phyloP scores from a whole-genome alignment of 129 eudicot genomes.

The Centella asiatica region DNA sequence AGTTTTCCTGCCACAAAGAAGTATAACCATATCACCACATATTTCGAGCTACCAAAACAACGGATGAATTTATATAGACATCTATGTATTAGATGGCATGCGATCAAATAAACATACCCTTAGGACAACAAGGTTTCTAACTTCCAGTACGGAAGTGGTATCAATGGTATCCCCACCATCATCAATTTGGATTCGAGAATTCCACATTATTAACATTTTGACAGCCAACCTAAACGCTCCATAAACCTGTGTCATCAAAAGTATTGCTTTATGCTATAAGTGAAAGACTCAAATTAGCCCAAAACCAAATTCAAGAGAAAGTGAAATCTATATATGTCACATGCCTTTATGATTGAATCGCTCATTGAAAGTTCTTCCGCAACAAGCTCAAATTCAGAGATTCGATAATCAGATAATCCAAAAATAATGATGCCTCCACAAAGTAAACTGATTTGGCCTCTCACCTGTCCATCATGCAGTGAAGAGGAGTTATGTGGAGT shows the following conservation, averaged over 20 bases:
- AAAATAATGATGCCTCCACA: constrained; percentile 72
- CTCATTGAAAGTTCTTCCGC: constrained; percentile 98
- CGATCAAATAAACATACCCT: constrained; percentile 38
- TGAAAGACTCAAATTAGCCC: background rate
- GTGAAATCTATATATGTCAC: background rate
- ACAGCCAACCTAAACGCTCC: constrained; percentile 85
- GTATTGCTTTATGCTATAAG: constrained; percentile 9
- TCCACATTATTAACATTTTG: constrained; percentile 97
- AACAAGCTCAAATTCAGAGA: constrained; percentile 89
- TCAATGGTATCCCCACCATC: constrained; percentile 72
- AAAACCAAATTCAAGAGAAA: too few species aligned
- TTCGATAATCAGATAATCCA: constrained; percentile 70
- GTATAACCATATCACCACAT: constrained; percentile 7
- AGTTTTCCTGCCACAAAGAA: constrained; percentile 54
- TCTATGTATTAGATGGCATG: background rate
- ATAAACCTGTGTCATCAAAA: constrained; percentile 48
- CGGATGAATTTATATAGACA: background rate
- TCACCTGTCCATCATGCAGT: constrained; percentile 41
- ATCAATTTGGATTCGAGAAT: constrained; percentile 68
- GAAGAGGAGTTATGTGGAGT: background rate
- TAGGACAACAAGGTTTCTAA: constrained; percentile 80
- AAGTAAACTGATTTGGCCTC: constrained; percentile 85
- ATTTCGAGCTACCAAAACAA: background rate
- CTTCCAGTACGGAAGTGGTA: constrained; percentile 82
- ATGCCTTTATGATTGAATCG: constrained; percentile 72